phyloP scores from a whole-genome alignment of 257 asterid species.

The Jaltomata sinuosa region DNA sequence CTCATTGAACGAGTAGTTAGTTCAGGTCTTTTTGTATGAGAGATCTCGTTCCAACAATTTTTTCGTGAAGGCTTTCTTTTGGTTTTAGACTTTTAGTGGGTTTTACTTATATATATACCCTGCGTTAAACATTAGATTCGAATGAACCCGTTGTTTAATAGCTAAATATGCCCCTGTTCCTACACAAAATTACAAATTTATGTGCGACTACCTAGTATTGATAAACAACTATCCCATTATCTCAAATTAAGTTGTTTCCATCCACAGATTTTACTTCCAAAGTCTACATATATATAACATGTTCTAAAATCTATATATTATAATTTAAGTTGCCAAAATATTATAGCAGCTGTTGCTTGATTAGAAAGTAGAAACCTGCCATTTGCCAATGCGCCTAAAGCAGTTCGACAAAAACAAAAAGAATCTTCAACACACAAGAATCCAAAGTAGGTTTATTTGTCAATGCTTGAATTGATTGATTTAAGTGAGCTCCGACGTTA shows the following conservation, averaged over 20 bases:
- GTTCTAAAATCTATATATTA: no score
- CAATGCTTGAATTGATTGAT: neutral
- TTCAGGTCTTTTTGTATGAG: no score
- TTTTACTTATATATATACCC: no score
- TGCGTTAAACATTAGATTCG: neutral
- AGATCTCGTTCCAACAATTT: no score
- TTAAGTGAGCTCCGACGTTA: neutral
- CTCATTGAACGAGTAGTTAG: no score
- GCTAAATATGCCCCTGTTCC: neutral
- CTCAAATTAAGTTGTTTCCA: neutral
- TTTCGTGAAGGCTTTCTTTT: no score
- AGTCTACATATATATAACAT: no score
- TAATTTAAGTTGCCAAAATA: no score
- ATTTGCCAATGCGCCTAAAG: neutral
- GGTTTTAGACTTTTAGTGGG: no score
- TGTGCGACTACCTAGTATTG: neutral
- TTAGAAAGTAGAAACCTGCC: neutral
- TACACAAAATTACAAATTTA: neutral
- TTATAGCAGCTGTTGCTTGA: neutral
- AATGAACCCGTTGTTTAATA: neutral
- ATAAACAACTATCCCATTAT: neutral
- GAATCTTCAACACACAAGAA: neutral
- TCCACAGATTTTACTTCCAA: no score
- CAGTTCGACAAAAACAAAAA: neutral
- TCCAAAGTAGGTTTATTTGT: neutral